Conservation (phyloP, 163 green algal species). For the Prototheca stagnorum region DNA sequence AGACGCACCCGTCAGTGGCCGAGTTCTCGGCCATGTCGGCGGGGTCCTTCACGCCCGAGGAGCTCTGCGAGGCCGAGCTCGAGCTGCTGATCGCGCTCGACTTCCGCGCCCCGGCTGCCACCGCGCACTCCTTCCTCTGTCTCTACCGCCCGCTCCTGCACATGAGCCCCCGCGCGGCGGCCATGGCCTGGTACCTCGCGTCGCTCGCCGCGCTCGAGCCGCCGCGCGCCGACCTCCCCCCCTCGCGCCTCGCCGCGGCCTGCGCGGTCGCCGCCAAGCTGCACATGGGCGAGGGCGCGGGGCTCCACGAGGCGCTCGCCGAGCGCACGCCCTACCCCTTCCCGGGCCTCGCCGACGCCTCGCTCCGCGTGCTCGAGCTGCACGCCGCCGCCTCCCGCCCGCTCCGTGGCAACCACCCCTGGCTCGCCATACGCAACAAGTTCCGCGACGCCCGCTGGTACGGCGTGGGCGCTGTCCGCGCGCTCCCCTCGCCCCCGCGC, state of each 20-base stretch:
- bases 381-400: not conserved
- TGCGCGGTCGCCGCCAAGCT: constrained; percentile 20
- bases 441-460: not conserved
- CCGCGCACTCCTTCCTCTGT: constrained; percentile 34
- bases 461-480: not conserved
- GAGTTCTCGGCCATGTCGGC: constrained; percentile 47
- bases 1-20: constrained; percentile 34
- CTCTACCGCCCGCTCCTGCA: constrained; percentile 14
- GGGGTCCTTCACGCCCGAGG: constrained; percentile 36
- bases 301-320: too few species aligned
- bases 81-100: constrained; percentile 31
- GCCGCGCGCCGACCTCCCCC: constrained; percentile 16
- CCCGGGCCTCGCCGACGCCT: too few species aligned
- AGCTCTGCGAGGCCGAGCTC: constrained; percentile 40
- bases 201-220: constrained; percentile 42
- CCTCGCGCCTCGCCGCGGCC: constrained; percentile 23
- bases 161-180: constrained; percentile 2
- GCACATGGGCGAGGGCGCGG: constrained; percentile 3
- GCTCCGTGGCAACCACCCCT: not conserved
- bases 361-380: not conserved
- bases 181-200: constrained; percentile 29
- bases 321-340: too few species aligned
- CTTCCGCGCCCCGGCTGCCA: constrained; percentile 29
- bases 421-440: not conserved
- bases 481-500: not conserved